Percentiles rank a stretch among this genome's conserved stretches.
Conservation (phyloP, 208 protist species). For the Acanthamoeba lenticulata region DNA sequence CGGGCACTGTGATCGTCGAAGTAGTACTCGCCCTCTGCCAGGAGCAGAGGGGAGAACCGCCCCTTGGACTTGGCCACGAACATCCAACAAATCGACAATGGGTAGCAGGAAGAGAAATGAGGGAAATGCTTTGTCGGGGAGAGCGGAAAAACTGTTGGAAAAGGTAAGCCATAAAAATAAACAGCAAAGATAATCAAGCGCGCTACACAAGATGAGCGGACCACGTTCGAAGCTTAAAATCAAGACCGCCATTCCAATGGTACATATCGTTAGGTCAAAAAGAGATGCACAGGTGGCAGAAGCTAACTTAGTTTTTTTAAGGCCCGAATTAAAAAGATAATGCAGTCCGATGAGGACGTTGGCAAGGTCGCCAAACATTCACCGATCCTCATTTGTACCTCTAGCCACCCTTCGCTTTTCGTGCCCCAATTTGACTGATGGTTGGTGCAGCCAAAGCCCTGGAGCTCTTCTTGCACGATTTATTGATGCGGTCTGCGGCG, state of each 20-base stretch:
- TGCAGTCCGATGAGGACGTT: conserved; percentile 51
- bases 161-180: background rate
- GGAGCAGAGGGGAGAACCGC: conserved; percentile 81
- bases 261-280: background rate
- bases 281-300: background rate
- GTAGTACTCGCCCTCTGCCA: conserved; percentile 87
- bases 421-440: background rate
- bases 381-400: conserved; percentile 42
- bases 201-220: background rate
- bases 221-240: conserved; percentile 12
- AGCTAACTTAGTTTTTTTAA: background rate
- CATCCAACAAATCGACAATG: background rate
- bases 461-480: conserved; percentile 44
- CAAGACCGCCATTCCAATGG: conserved; percentile 20
- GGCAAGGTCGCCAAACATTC: conserved; percentile 58
- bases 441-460: conserved; percentile 2
- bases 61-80: conserved; percentile 41
- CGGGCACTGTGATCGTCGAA: conserved; percentile 82
- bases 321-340: conserved; percentile 59
- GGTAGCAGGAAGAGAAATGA: no score
- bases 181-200: background rate
- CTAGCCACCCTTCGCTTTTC: background rate
- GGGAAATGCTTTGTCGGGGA: background rate
- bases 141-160: background rate
- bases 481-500: background rate